phyloP scores from a whole-genome alignment of 768 basidiomycete species.

The Mycena capillaripes region DNA sequence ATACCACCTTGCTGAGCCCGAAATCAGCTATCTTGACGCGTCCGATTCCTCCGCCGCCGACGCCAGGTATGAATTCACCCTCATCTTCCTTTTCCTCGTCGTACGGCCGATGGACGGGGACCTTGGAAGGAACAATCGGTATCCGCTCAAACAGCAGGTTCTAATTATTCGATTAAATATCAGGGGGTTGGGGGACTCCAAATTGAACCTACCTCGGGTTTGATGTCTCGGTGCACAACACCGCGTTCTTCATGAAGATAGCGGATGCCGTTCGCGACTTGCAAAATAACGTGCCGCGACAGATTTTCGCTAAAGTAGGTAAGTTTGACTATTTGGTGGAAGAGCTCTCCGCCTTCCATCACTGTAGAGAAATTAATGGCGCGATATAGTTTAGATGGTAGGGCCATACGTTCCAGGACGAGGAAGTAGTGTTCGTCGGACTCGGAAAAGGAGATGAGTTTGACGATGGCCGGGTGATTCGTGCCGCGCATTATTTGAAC shows the following conservation, averaged over 20 bases:
- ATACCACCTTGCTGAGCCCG: conserved; percentile 96
- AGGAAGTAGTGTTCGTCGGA: conserved; percentile 95
- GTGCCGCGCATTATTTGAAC: conserved; percentile 99
- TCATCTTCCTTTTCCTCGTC: conserved; percentile 99
- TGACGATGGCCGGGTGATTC: conserved; percentile 93
- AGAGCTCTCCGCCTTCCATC: conserved; percentile 98
- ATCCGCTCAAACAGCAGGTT: conserved; percentile 95
- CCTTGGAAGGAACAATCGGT: conserved; percentile 89
- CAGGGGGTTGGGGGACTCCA: too few relatives aligned
- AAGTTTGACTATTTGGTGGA: conserved; percentile 98
- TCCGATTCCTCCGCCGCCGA: conserved; percentile 98
- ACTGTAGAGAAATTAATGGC: conserved; percentile 61
- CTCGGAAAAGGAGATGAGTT: conserved; percentile 93
- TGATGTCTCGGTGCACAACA: conserved; percentile 99
- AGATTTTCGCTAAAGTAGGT: conserved; percentile 99
- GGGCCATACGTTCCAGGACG: conserved; percentile 86
- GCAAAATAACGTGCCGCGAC: conserved; percentile 96
- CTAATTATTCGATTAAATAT: background rate
- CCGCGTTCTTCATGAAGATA: conserved; percentile 98
- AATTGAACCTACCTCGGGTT: conserved; percentile 72
- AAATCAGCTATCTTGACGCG: conserved; percentile 99
- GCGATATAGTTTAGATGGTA: conserved; percentile 7
- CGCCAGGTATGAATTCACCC: conserved; percentile 92
- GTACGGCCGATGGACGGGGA: conserved; percentile 83
- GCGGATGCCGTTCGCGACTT: conserved; percentile 94